phyloP scores from a whole-genome alignment of 805 yeast genomes.

The Saturnispora zaruensis region DNA sequence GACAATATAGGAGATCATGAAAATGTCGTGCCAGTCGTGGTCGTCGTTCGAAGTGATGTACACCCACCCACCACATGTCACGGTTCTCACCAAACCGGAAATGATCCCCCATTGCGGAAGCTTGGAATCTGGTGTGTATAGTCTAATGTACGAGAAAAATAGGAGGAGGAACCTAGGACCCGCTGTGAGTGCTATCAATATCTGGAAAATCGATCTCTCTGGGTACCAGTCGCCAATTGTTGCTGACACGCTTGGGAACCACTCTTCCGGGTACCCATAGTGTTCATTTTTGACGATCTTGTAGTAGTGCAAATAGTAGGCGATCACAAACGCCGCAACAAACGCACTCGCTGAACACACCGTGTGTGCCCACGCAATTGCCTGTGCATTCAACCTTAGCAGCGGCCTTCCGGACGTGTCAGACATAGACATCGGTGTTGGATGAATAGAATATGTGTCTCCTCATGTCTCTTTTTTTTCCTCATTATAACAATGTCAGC shows the following conservation, averaged over 20 bases:
- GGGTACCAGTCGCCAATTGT: conserved; percentile 97
- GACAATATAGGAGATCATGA: conserved; percentile 85
- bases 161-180: conserved; percentile 80
- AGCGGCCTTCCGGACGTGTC: conserved; percentile 13
- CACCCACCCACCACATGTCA: conserved; percentile 98
- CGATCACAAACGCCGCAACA: conserved; percentile 62
- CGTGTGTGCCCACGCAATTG: conserved; percentile 66
- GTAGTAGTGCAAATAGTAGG: conserved; percentile 68
- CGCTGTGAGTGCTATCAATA: conserved; percentile 83
- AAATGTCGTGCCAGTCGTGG: conserved; percentile 91
- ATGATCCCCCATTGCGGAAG: conserved; percentile 37
- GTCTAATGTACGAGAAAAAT: conserved; percentile 42
- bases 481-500: not conserved
- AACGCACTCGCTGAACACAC: conserved; percentile 68
- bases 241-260: conserved; percentile 98
- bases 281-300: conserved; percentile 83
- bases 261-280: conserved; percentile 91
- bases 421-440: not conserved
- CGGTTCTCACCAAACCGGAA: conserved; percentile 77
- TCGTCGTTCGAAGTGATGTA: conserved; percentile 95
- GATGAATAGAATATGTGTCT: not conserved
- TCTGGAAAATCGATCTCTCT: conserved; percentile 86
- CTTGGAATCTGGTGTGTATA: conserved; percentile 30
- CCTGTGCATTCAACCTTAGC: conserved; percentile 47
- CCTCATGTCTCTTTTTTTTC: not conserved